phyloP scores from a whole-genome alignment of 805 yeast genomes.

The Ogataea chonburiensis region DNA sequence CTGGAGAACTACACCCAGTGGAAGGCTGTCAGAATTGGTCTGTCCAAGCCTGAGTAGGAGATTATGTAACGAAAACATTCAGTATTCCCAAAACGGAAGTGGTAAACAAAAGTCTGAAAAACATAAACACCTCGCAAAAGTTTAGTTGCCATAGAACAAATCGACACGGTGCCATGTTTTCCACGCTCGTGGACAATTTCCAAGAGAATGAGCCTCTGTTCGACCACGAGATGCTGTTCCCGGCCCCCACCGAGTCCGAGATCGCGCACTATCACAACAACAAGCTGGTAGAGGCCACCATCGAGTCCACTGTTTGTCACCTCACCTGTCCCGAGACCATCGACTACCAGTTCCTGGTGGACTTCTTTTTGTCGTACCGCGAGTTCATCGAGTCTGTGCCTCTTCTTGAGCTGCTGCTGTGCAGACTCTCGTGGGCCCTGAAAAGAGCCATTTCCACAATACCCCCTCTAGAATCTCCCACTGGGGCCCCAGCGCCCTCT shows the following conservation, averaged over 20 bases:
- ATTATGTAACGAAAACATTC: conserved; percentile 3
- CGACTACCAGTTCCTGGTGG: conserved; percentile 76
- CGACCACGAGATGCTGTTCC: conserved; percentile 33
- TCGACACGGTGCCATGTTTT: conserved; percentile 6
- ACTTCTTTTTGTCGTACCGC: conserved; percentile 83
- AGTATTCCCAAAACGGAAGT: conserved; percentile 3
- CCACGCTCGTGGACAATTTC: conserved; percentile 28
- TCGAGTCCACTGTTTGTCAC: conserved; percentile 50
- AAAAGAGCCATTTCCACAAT: conserved; percentile 3
- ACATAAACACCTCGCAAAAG: conserved; percentile 3
- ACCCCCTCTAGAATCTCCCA: too few relatives aligned
- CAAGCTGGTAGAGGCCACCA: conserved; percentile 28
- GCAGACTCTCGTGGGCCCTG: conserved; percentile 69
- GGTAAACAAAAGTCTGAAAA: conserved; percentile 8
- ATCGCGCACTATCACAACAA: conserved; percentile 28
- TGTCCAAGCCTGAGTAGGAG: conserved; percentile 28
- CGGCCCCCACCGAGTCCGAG: conserved; percentile 34
- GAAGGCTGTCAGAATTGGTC: conserved; percentile 63
- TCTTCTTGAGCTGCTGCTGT: conserved; percentile 58
- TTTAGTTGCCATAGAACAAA: not conserved
- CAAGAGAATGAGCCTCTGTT: conserved; percentile 35
- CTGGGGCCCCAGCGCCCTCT: conserved; percentile 1
- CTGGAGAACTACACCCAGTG: conserved; percentile 72
- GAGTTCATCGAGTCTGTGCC: conserved; percentile 59
- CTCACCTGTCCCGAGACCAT: conserved; percentile 70